Conservation (phyloP, 2,329 filamentous ascomycete species). For the Ophiostoma sp. region DNA sequence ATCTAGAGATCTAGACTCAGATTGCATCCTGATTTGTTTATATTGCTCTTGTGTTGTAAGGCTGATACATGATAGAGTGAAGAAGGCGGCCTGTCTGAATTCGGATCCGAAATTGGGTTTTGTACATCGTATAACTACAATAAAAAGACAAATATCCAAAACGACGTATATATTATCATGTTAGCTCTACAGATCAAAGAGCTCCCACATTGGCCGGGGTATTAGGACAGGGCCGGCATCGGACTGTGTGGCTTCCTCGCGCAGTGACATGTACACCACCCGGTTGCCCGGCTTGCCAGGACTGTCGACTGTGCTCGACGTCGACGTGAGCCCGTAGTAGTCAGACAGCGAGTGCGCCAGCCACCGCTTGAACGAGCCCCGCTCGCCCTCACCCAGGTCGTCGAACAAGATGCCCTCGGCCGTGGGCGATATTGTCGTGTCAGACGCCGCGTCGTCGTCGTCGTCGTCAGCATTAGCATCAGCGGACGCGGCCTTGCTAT, state of each 20-base stretch:
- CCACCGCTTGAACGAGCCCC: slow-evolving; percentile 85
- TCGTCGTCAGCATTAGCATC: slow-evolving; percentile 47
- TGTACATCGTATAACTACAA: too few relatives aligned
- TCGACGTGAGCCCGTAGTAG: slow-evolving; percentile 85
- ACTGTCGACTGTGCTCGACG: slow-evolving; percentile 66
- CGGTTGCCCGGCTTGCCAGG: slow-evolving; percentile 65
- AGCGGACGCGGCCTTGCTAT: background rate
- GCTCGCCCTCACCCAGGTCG: slow-evolving; percentile 65
- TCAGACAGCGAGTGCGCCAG: slow-evolving; percentile 85
- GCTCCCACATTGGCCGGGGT: slow-evolving; percentile 59
- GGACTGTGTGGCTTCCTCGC: slow-evolving; percentile 52
- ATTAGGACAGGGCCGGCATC: slow-evolving; percentile 34
- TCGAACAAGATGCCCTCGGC: slow-evolving; percentile 68
- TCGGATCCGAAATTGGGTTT: too few relatives aligned
- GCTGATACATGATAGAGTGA: too few relatives aligned
- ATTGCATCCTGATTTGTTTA: too few relatives aligned
- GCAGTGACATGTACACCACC: slow-evolving; percentile 65
- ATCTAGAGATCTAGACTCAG: too few relatives aligned
- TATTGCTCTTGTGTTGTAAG: too few relatives aligned
- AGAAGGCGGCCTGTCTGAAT: too few relatives aligned
- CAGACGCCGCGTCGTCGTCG: slow-evolving; percentile 11
- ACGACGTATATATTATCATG: background rate
- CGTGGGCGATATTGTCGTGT: slow-evolving; percentile 2
- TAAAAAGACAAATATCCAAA: too few relatives aligned
- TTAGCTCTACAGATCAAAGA: slow-evolving; percentile 29